These are phyloP conservation scores for Globisporangium takayamanum DNA, from an alignment of 352 stramenopile genomes.

Conservation along the genomic window DNA sequence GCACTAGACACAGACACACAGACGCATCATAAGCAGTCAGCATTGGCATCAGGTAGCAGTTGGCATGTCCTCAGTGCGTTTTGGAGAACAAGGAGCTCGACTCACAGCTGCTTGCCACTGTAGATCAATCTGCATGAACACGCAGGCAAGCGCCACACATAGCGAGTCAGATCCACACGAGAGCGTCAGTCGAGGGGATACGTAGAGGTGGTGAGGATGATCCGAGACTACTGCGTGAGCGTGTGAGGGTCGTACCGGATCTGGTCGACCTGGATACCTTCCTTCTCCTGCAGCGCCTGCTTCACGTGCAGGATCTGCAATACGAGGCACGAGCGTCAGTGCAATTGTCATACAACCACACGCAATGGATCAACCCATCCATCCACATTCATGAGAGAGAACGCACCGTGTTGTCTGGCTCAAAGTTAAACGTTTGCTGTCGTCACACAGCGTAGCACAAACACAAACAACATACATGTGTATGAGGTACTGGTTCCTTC, in stretches of 20 bases:
- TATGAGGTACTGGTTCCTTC: background rate
- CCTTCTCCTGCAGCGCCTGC: slow-evolving; percentile 97
- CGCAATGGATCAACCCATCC: slow-evolving; percentile 4
- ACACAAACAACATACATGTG: background rate
- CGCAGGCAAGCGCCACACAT: background rate
- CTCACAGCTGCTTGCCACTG: slow-evolving; percentile 93
- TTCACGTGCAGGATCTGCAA: slow-evolving; percentile 94
- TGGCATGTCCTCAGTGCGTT: too few relatives aligned
- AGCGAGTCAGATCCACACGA: slow-evolving; percentile 1
- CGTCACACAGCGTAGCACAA: background rate
- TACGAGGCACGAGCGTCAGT: background rate
- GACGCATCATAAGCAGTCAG: background rate
- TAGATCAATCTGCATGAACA: slow-evolving; percentile 90
- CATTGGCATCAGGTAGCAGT: too few relatives aligned
- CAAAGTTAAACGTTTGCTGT: slow-evolving; percentile 86
- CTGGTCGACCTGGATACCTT: slow-evolving; percentile 91
- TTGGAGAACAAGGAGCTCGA: background rate
- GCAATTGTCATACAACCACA: background rate
- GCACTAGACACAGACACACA: slow-evolving; percentile 33
- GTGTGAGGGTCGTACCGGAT: slow-evolving; percentile 32
- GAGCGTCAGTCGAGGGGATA: background rate
- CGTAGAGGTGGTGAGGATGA: background rate
- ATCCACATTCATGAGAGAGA: background rate
- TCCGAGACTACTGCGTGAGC: too few relatives aligned
- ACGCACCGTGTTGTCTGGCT: slow-evolving; percentile 74